Evolutionary conservation across 306 rosid genomes (phyloP), one percentile per base, ranked within the genome.

Genomic region (Ceratonia siliqua): DNA sequence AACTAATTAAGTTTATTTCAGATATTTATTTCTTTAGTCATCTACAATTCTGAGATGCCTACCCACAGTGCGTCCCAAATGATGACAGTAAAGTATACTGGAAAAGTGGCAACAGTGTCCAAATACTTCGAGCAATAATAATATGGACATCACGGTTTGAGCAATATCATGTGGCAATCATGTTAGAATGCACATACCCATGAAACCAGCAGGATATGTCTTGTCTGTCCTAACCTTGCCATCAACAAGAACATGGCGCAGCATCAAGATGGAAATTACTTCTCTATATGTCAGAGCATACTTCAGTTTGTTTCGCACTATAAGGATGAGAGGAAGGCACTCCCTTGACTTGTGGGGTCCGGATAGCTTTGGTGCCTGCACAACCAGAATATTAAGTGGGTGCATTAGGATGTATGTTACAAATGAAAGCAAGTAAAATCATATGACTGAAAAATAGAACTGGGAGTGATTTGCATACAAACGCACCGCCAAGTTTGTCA

Each of bases 321-420:
- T 87, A 64, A 89, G 87, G 68, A 87, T 82, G 78, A 85, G 79
- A 3, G 94, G 91, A 5, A 87, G 71, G 61, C 91, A 87, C 58
- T 87, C 88, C 82, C 85, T 79, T 3, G 88, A 74, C 28, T 85
- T 86, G 83, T 89, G 91, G 61, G 91, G 94, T 39, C 91, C 88
- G 30, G 91, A 89, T 64, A 89, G 94, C 81, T 85, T 85, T 50
- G 94, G 88, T 43, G 88, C 91, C 87, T 89, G 25, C 75, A 76
- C 38, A 57, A 25, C 41, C 35, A 64, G 6, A 32, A n/a, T 48
- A 30, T 71, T 30, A 52, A 39, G 12, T 48, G 1, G 8, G 53
- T 5, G 5, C 32, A 17, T 50, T 13, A 9, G 61, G 72, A 32
- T 67, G 59, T n/a, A 58, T 18, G 33, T 24, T 46, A 27, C 18